phyloP scores from a whole-genome alignment of 2,329 filamentous ascomycete species.

The Arthrobotrys megalospora region DNA sequence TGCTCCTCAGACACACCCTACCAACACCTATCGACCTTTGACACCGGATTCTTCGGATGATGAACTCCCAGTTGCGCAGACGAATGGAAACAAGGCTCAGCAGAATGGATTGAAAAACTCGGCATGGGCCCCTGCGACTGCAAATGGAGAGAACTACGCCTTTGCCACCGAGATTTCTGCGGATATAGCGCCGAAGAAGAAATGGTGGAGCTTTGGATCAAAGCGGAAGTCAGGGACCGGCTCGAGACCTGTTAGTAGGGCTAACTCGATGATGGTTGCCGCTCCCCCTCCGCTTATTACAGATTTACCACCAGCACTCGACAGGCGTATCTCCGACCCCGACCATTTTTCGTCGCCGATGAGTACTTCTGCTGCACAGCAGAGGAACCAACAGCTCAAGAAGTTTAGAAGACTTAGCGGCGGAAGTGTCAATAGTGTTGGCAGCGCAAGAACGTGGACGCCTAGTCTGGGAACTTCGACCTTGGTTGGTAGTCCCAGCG shows the following conservation, averaged over 20 bases:
- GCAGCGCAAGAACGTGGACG: conserved; percentile 41
- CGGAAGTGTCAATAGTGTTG: conserved; percentile 45
- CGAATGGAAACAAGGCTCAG: conserved; percentile 10
- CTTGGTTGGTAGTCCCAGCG: conserved; percentile 34
- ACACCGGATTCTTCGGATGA: conserved; percentile 55
- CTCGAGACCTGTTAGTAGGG: conserved; percentile 39
- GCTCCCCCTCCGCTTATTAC: conserved; percentile 12
- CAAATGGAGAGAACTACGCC: conserved; percentile 30
- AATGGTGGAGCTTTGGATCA: conserved; percentile 58
- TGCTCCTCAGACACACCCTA: neutral
- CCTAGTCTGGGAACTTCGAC: conserved; percentile 53
- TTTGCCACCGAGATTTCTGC: conserved; percentile 43
- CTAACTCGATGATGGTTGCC: conserved; percentile 32
- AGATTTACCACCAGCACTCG: conserved; percentile 8
- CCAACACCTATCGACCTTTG: conserved; percentile 41
- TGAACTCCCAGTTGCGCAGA: conserved; percentile 14
- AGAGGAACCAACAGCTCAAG: conserved; percentile 34
- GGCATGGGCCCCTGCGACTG: conserved; percentile 27
- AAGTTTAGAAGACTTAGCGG: conserved; percentile 47
- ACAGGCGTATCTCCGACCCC: conserved; percentile 41
- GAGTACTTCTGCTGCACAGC: conserved; percentile 24
- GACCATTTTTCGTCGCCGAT: conserved; percentile 23
- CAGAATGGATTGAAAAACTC: conserved; percentile 31
- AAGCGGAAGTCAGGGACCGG: conserved; percentile 21
- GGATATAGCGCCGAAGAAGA: conserved; percentile 52